Evolutionary conservation across 306 rosid genomes (phyloP), one percentile per base, ranked within the genome.

Genomic region (Ceratonia siliqua): DNA sequence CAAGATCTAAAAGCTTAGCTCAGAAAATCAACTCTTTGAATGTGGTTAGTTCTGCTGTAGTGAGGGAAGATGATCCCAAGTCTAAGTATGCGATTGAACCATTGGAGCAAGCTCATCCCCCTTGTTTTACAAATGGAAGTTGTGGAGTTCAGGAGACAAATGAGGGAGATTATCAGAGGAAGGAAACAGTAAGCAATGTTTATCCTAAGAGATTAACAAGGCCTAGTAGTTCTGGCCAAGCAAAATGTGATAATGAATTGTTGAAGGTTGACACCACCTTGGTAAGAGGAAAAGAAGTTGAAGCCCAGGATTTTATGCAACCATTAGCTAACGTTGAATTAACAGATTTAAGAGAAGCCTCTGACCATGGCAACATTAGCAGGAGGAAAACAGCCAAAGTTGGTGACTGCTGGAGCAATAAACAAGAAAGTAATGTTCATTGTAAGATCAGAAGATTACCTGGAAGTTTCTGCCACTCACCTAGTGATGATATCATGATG

Each of bases 1-100:
- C 85, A 71, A 77, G 88, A 79, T 81, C 88, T 68, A 83, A 58
- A 86, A 70, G 79, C 75, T 58, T 82, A 52, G 83, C 78, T 33
- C 76, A 35, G 46, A 75, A 82, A 50, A 56, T 61, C 38, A 79
- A 76, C 56, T 52, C 82, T 62, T 68, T 53, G 69, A 57, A 83
- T 72, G 84, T 38, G 66, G 75, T 59, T 67, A 73, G 73, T 49
- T 81, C 78, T 55, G 57, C 76, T n/a, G 25, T 41, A 50, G 75
- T 49, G 74, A 57, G 67, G 69, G 70, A 67, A 75, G 72, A 62
- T 77, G 88, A 36, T 24, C 74, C 61, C 53, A 65, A 24, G 39
- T 72, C 79, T 78, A 79, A 77, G 78, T 57, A 79, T 66, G 80
- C 9, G 67, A 77, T 74, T 33, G 79, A 78, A 46, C 76, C 48